phyloP scores from a whole-genome alignment of 2,329 filamentous ascomycete genomes.

The Aspergillus sp. region DNA sequence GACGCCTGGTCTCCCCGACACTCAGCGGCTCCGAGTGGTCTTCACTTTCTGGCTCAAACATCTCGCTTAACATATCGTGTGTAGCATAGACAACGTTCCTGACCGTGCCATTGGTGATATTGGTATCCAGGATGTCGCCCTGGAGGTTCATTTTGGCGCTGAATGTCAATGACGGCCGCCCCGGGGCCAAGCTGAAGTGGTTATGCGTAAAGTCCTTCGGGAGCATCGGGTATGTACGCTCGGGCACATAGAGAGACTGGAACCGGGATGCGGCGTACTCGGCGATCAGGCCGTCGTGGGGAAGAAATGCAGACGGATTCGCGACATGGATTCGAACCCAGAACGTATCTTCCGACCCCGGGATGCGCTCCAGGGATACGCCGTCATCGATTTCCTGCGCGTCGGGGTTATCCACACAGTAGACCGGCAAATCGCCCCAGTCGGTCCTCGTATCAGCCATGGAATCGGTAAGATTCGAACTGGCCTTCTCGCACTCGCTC shows the following conservation, averaged over 20 bases:
- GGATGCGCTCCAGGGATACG: slow-evolving; percentile 46
- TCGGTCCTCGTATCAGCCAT: slow-evolving; percentile 50
- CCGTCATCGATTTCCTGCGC: slow-evolving; percentile 56
- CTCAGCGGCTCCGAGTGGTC: slow-evolving; percentile 12
- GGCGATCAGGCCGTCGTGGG: slow-evolving; percentile 41
- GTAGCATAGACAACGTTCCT: slow-evolving; percentile 48
- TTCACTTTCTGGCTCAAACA: slow-evolving; percentile 24
- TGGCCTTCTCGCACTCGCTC: slow-evolving; percentile 15
- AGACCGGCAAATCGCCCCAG: slow-evolving; percentile 48
- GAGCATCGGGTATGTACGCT: slow-evolving; percentile 49
- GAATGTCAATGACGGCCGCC: slow-evolving; percentile 52
- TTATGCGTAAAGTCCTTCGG: slow-evolving; percentile 40
- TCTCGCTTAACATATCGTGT: slow-evolving; percentile 31
- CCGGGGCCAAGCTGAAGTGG: slow-evolving; percentile 44
- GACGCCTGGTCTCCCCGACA: slow-evolving; percentile 22
- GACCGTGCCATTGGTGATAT: slow-evolving; percentile 45
- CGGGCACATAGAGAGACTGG: slow-evolving; percentile 45
- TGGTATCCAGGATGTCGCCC: slow-evolving; percentile 46
- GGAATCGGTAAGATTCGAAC: slow-evolving; percentile 37
- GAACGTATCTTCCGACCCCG: slow-evolving; percentile 35
- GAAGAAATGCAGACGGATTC: slow-evolving; percentile 55
- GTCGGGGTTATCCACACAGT: slow-evolving; percentile 47
- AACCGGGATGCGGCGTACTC: slow-evolving; percentile 47
- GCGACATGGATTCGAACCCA: slow-evolving; percentile 57
- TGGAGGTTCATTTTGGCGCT: slow-evolving; percentile 45